Base-by-base conservation (phyloP, 768 basidiomycete genomes). In the Pholiota conissans region DNA sequence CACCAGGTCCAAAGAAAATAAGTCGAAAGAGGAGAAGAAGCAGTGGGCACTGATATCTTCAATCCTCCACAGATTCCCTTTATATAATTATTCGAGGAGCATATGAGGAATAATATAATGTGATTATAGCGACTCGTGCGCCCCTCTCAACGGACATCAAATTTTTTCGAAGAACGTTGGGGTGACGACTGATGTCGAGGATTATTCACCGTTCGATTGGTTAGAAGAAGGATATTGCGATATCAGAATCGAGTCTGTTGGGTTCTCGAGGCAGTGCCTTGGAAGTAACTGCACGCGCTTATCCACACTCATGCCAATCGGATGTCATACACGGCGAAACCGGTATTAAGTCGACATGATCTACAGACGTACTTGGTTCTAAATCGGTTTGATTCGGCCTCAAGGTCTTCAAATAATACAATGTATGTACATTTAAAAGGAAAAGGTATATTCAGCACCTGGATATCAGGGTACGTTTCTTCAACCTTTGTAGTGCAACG, bases 1-100 rank as follows among this genome's bases (percentile, higher is more conserved):
- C 50, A 52, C 50, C 50, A 26, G 50, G 50, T 37, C 50, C 35
- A 11, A 34, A 52, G 34, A 52, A 37, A 26, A 52, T n/a, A 37
- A 20, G 34, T 34, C 16, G 50, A 52, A 52, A 51, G 50, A 51
- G 28, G 34, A 18, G 37, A 37, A 34, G 10, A 52, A 34, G 14
- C 37, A 24, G 5, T 16, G 22, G 34, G 50, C 24, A 34, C 35
- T 11, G 50, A 37, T 4, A 26, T 5, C 29, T n/a, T 34, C 16
- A 2, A 26, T 49, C 30, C 30, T 22, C 24, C 42, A 18, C n/a
- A n/a, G n/a, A n/a, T n/a, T n/a, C n/a, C 5, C 42, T 45, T 45
- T 45, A 45, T 45, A 45, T 6, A 13, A 24, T 7, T 45, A 20
- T 45, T 7, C 42, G 11, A 45, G 18, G 18, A 10, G 3, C 20